Evolutionary conservation across 164 flowering plant species (phyloP).

Genomic region (Akebia trifoliata): DNA sequence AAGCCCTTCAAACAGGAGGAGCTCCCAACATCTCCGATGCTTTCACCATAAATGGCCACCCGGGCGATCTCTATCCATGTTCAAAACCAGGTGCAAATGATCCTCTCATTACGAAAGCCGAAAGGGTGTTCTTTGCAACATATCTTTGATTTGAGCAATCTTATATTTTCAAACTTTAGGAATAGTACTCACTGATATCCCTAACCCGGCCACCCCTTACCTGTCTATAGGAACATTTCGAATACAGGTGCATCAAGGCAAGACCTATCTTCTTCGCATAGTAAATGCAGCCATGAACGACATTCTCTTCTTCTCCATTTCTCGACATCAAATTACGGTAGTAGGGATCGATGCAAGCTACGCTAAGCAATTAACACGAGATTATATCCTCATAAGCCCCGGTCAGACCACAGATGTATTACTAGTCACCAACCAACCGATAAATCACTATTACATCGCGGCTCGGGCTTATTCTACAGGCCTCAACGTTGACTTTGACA

Average conservation of each 20-base stretch:
- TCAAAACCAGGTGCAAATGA: slow-evolving; percentile 34
- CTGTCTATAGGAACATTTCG: slow-evolving; percentile 28
- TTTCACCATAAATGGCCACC: slow-evolving; percentile 54
- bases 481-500: neutral
- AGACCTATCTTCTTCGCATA: slow-evolving; percentile 35
- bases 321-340: slow-evolving; percentile 18
- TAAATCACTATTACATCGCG: slow-evolving; percentile 22
- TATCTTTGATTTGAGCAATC: neutral
- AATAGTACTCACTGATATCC: no score
- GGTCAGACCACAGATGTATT: slow-evolving; percentile 30
- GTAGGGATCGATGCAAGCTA: slow-evolving; percentile 24
- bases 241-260: slow-evolving; percentile 23
- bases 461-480: slow-evolving; percentile 21
- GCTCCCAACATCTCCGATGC: slow-evolving; percentile 46
- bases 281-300: slow-evolving; percentile 27
- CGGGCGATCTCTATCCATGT: slow-evolving; percentile 51
- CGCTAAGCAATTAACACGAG: slow-evolving; percentile 14
- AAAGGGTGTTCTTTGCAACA: neutral
- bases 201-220: no score
- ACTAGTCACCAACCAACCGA: slow-evolving; percentile 16
- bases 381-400: slow-evolving; percentile 15
- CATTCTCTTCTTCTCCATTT: slow-evolving; percentile 17
- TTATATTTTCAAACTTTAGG: neutral
- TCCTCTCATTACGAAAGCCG: no score
- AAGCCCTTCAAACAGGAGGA: slow-evolving; percentile 24